Percentiles rank a stretch among this genome's conserved stretches.
These are phyloP conservation scores for Trametes villosa DNA, from an alignment of 768 basidiomycete species.

Conservation along the genomic window DNA sequence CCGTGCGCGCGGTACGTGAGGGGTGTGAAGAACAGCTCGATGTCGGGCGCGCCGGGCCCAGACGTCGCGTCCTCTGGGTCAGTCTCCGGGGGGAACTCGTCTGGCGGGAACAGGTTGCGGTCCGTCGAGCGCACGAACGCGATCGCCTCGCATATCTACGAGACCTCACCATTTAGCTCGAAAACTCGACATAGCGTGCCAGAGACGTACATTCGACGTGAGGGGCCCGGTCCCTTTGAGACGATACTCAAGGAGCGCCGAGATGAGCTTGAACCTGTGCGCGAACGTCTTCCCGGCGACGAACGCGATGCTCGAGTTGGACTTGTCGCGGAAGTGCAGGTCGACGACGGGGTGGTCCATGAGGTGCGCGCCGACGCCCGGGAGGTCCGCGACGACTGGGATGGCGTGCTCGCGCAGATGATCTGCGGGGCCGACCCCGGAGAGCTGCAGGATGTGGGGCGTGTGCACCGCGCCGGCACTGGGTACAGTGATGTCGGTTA, in stretches of 20 bases:
- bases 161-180: background rate
- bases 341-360: conserved; percentile 68
- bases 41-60: conserved; percentile 38
- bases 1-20: conserved; percentile 29
- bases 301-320: conserved; percentile 46
- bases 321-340: conserved; percentile 56
- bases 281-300: conserved; percentile 25
- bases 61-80: conserved; percentile 37
- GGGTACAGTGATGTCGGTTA: background rate
- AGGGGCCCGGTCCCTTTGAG: conserved; percentile 52
- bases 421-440: conserved; percentile 73
- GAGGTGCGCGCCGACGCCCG: conserved; percentile 76
- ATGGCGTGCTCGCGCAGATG: conserved; percentile 59
- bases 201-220: conserved; percentile 51
- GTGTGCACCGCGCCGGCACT: conserved; percentile 69
- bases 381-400: conserved; percentile 61
- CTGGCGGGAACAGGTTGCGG: conserved; percentile 46
- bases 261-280: conserved; percentile 19
- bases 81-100: conserved; percentile 17
- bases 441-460: conserved; percentile 66
- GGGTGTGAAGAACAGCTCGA: conserved; percentile 39
- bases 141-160: conserved; percentile 48
- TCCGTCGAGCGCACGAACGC: conserved; percentile 59
- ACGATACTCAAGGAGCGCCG: conserved; percentile 47
- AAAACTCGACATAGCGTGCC: background rate